Percentiles rank a stretch among this genome's conserved stretches.
Conservation (phyloP, 495 filamentous ascomycete genomes). For the Tuber magnatum region DNA sequence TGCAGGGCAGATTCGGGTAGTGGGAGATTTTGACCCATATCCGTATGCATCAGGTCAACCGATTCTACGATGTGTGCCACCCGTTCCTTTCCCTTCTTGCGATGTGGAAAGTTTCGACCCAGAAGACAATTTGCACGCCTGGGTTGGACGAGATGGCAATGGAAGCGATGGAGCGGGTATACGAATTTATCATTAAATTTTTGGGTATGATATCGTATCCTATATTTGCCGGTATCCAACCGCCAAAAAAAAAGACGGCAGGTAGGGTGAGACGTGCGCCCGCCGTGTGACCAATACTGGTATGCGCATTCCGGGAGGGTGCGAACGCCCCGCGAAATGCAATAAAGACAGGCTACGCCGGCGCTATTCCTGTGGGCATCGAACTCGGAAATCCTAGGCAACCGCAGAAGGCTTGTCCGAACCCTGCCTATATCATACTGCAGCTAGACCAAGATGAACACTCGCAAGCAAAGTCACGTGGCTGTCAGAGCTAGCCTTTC, state of each 20-base stretch:
- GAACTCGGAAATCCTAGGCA: neutral
- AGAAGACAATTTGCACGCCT: neutral
- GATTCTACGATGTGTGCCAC: neutral
- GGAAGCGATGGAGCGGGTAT: neutral
- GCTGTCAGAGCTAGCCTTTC: neutral
- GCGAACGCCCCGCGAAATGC: neutral
- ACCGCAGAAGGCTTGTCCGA: neutral
- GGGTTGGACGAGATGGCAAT: neutral
- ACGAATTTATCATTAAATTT: neutral
- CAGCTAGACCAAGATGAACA: neutral
- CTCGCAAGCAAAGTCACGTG: neutral
- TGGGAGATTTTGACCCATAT: too few species aligned
- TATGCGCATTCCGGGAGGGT: neutral
- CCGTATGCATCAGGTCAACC: too few species aligned
- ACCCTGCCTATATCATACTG: too few species aligned
- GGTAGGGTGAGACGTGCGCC: too few species aligned
- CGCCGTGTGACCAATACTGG: neutral
- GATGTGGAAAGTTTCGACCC: neutral
- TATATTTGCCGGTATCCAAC: neutral
- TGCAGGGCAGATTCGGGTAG: too few species aligned
- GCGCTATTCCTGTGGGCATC: neutral
- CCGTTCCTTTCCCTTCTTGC: too few species aligned
- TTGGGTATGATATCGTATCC: too few species aligned
- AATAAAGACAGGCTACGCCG: neutral
- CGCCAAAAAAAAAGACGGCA: too few species aligned